Percentiles rank a stretch among this genome's conserved stretches.
phyloP scores from a whole-genome alignment of 495 filamentous ascomycete genomes.

The Penicillium canariense region DNA sequence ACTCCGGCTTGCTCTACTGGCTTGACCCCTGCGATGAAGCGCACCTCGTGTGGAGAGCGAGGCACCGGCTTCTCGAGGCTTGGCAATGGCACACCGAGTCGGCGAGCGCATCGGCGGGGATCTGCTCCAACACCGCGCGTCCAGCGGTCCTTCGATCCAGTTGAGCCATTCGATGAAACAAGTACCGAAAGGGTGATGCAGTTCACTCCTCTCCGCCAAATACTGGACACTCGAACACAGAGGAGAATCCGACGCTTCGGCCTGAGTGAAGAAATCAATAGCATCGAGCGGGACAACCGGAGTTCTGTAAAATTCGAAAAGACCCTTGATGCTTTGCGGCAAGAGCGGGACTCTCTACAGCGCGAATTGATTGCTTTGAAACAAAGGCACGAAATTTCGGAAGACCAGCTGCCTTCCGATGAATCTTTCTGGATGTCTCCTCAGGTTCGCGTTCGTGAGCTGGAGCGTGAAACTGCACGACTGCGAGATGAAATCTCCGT shows the following conservation, averaged over 20 bases:
- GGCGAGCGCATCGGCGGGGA: slow-evolving; percentile 35
- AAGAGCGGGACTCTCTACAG: slow-evolving; percentile 46
- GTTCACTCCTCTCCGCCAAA: slow-evolving; percentile 66
- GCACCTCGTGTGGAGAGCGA: slow-evolving; percentile 48
- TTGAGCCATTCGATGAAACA: slow-evolving; percentile 27
- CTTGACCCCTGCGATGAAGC: slow-evolving; percentile 63
- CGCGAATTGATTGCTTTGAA: slow-evolving; percentile 48
- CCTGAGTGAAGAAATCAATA: slow-evolving; percentile 73
- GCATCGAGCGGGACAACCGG: slow-evolving; percentile 57
- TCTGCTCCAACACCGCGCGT: slow-evolving; percentile 32
- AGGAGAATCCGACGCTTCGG: slow-evolving; percentile 68
- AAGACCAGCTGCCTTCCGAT: slow-evolving; percentile 23
- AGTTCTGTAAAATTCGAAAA: slow-evolving; percentile 46
- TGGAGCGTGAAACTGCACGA: slow-evolving; percentile 18
- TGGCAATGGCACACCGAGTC: slow-evolving; percentile 40
- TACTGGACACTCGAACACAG: slow-evolving; percentile 68
- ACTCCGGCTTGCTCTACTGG: slow-evolving; percentile 51
- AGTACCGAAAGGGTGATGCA: slow-evolving; percentile 46
- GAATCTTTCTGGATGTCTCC: slow-evolving; percentile 24
- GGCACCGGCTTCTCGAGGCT: slow-evolving; percentile 5
- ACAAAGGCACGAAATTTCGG: slow-evolving; percentile 28
- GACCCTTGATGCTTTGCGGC: slow-evolving; percentile 43
- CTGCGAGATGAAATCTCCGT: slow-evolving; percentile 22
- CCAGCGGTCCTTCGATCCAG: slow-evolving; percentile 23
- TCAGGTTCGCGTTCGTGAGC: slow-evolving; percentile 23